Base-by-base conservation (phyloP, 2,329 filamentous ascomycete genomes). In the Didymella exigua region DNA sequence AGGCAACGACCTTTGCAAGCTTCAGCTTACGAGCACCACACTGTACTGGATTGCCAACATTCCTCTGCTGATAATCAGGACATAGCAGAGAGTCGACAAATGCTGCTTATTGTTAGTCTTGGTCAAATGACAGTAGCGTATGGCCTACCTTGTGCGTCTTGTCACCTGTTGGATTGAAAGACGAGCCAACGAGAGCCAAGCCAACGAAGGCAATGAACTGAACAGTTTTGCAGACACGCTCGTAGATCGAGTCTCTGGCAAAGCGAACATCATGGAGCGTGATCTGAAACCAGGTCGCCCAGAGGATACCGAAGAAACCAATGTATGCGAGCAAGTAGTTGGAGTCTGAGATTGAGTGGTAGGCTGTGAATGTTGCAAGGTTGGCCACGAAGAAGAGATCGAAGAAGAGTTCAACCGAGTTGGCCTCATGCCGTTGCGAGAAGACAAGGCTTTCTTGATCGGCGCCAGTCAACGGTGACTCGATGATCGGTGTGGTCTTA, bases 221-320 rank as follows among this genome's bases (percentile, higher is more conserved):
- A 1, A 72, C 45, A 3, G 67, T 67, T 56, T 75, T 76, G 68
- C 72, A 75, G 7, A 61, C 51, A 7, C 74, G 68, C 62, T 76
- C 73, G 50, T 74, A 76, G 2, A 75, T 61, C 10, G 67, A 71
- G 45, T 76, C 73, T 44, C 73, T 64, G 2, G 73, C 71, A 56
- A 76, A 76, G 1, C 73, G 70, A n/a, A 75, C 73, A 69, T 76
- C 74, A 54, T 75, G 71, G 4, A 76, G 66, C 11, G 71, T 74
- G 43, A 75, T 68, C 50, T 76, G 72, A 53, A 75, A 75, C 74
- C 74, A 76, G 9, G 58, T 67, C 5, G 67, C 68, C 74, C 74
- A 76, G 9, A 76, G 51, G 31, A 76, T 71, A 23, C 68, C 71
- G 41, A 75, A 75, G 60, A 76, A 75, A 11, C 73, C 73, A 43